Percentiles rank a stretch among this genome's conserved stretches.
phyloP scores from a whole-genome alignment of 495 filamentous ascomycete species.

The Neurospora sp. region DNA sequence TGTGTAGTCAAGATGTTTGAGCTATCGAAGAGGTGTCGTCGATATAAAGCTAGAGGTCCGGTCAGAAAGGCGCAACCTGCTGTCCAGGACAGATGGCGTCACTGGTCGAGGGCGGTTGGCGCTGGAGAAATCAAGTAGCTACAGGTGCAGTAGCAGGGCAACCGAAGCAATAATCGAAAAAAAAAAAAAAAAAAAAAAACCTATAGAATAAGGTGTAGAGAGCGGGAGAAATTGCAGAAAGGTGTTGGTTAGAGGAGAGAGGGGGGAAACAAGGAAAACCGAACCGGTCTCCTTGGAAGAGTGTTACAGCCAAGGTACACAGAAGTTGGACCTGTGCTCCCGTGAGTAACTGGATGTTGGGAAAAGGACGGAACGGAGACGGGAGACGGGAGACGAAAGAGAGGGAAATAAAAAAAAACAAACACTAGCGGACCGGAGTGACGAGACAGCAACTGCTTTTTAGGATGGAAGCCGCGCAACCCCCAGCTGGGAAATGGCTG shows the following conservation, averaged over 20 bases:
- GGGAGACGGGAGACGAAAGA: not conserved
- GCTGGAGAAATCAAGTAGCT: slow-evolving; percentile 5
- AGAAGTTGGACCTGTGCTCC: slow-evolving; percentile 7
- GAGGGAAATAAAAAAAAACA: not conserved
- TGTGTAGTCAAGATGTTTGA: not conserved
- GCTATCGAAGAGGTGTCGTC: not conserved
- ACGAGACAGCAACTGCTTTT: slow-evolving; percentile 1
- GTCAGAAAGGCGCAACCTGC: not conserved
- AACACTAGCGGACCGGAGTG: not conserved
- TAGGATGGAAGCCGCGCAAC: not conserved
- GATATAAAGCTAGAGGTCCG: not conserved
- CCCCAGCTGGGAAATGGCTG: not conserved
- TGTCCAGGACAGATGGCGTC: not conserved
- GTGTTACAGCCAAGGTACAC: slow-evolving; percentile 1
- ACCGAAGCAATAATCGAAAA: not conserved
- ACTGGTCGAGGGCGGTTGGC: not conserved
- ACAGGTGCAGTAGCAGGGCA: slow-evolving; percentile 1
- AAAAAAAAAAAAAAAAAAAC: too few species aligned
- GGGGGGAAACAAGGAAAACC: slow-evolving; percentile 1
- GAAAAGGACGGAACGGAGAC: not conserved
- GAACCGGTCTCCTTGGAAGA: not conserved
- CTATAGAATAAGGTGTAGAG: not conserved
- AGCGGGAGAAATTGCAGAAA: not conserved
- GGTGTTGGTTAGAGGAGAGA: slow-evolving; percentile 1
- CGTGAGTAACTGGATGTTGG: not conserved